These are phyloP conservation scores for Fusarium subtropicale DNA, from an alignment of 2,329 filamentous ascomycete species.

Conservation along the genomic window DNA sequence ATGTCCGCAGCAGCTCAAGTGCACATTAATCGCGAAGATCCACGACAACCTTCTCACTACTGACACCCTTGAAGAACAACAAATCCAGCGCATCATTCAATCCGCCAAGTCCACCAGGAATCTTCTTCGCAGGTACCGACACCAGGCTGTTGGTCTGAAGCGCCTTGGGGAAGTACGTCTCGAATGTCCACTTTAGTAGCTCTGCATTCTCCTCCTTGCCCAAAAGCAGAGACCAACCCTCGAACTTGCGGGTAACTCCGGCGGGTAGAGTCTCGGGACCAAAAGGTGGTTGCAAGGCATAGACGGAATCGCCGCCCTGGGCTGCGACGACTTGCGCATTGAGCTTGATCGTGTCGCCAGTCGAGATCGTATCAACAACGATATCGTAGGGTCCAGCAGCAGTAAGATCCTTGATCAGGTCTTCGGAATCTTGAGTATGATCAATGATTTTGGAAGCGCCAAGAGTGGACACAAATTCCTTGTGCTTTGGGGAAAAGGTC, in stretches of 20 bases:
- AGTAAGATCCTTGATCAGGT: constrained; percentile 5
- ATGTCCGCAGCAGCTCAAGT: rapidly evolving
- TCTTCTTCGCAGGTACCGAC: constrained; percentile 24
- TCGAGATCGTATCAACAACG: constrained; percentile 33
- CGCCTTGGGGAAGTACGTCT: constrained; percentile 29
- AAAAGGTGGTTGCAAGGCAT: constrained; percentile 35
- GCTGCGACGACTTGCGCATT: constrained; percentile 25
- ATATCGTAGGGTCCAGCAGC: constrained; percentile 29
- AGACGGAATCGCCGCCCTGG: constrained; percentile 27
- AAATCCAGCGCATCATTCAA: constrained; percentile 29
- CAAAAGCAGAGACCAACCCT: constrained; percentile 36
- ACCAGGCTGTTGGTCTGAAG: constrained; percentile 19
- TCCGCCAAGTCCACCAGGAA: constrained; percentile 29
- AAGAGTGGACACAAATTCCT: constrained; percentile 26
- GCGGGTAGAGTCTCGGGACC: constrained; percentile 23
- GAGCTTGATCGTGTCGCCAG: constrained; percentile 27
- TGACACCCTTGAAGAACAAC: constrained; percentile 31
- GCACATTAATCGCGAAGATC: constrained; percentile 15
- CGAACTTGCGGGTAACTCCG: constrained; percentile 32
- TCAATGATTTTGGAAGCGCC: constrained; percentile 25
- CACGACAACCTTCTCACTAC: constrained; percentile 37
- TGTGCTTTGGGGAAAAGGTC: constrained; percentile 34
- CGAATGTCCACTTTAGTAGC: constrained; percentile 32
- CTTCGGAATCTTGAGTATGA: constrained; percentile 10
- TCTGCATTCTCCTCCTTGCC: constrained; percentile 32